Evolutionary conservation across 163 green algal species (phyloP).

Genomic region (Scenedesmus sp.): DNA sequence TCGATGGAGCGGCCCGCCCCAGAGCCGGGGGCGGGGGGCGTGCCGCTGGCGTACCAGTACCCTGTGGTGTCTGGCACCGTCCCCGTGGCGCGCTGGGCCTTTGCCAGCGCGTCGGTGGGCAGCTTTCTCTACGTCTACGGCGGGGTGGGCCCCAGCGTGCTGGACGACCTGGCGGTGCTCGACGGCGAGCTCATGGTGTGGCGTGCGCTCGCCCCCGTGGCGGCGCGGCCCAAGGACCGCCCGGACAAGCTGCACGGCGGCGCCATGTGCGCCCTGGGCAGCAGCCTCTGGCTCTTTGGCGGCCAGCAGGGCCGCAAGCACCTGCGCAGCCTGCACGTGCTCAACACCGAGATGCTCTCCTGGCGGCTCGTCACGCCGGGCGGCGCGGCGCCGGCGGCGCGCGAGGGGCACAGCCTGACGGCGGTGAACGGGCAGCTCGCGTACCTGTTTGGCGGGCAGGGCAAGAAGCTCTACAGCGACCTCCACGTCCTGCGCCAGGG

Average conservation of each 20-base stretch:
- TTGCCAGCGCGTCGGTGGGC: constrained; percentile 28
- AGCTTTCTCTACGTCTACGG: constrained; percentile 50
- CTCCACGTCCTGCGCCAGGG: constrained; percentile 38
- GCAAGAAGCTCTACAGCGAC: constrained; percentile 66
- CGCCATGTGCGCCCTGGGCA: constrained; percentile 43
- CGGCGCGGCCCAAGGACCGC: constrained; percentile 21
- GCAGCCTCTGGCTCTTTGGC: constrained; percentile 57
- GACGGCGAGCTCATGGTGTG: constrained; percentile 42
- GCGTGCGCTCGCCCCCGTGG: constrained; percentile 8
- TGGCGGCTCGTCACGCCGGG: constrained; percentile 40
- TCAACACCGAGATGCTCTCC: constrained; percentile 57
- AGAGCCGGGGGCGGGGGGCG: too few relatives aligned
- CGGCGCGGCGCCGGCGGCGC: constrained; percentile 41
- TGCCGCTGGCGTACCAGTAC: constrained; percentile 21
- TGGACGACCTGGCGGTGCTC: constrained; percentile 49
- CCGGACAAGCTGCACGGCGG: constrained; percentile 41
- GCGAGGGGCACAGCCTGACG: constrained; percentile 50
- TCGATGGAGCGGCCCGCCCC: too few relatives aligned
- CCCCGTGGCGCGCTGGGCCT: constrained; percentile 27
- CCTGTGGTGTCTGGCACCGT: constrained; percentile 26
- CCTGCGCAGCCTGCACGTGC: constrained; percentile 53
- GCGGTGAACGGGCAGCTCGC: constrained; percentile 45
- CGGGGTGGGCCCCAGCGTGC: constrained; percentile 46
- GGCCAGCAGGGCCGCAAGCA: constrained; percentile 66
- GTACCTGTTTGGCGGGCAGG: constrained; percentile 70